A percentile compares a stretch with the other conserved stretches of the same genome.
phyloP scores from a whole-genome alignment of 257 asterid genomes.

The Eustoma russellianum region DNA sequence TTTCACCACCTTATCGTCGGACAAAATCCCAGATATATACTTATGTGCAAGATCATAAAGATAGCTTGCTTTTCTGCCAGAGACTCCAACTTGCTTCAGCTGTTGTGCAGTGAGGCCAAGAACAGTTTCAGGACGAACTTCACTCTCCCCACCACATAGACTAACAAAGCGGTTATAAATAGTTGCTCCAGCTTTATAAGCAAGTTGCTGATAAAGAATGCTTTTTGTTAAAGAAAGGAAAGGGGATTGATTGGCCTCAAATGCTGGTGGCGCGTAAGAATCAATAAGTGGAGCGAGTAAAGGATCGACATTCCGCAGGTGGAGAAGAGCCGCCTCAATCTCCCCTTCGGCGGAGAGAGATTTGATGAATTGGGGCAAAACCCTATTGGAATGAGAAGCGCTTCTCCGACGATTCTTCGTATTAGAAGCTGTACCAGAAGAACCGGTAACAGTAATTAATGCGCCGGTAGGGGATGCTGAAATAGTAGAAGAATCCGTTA shows the following conservation, averaged over 20 bases:
- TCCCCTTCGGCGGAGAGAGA: conserved; percentile 63
- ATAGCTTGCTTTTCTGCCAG: conserved; percentile 84
- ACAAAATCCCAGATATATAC: conserved; percentile 67
- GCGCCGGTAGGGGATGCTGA: conserved; percentile 3
- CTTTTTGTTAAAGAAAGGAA: conserved; percentile 68
- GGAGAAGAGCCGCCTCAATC: conserved; percentile 47
- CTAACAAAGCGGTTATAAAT: conserved; percentile 72
- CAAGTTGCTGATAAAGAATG: conserved; percentile 84
- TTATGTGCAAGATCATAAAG: conserved; percentile 73
- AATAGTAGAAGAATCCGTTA: conserved; percentile 17
- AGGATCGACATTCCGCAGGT: conserved; percentile 64
- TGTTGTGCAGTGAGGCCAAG: conserved; percentile 66
- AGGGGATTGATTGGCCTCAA: conserved; percentile 53
- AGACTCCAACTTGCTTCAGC: conserved; percentile 87
- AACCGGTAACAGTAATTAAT: conserved; percentile 7
- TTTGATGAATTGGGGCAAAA: conserved; percentile 50
- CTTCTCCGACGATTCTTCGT: conserved; percentile 52
- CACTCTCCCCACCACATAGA: conserved; percentile 65
- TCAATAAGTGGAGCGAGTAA: conserved; percentile 53
- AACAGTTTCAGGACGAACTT: conserved; percentile 58
- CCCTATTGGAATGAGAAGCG: conserved; percentile 41
- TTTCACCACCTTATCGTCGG: conserved; percentile 69
- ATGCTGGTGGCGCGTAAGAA: conserved; percentile 45
- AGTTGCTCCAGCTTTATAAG: conserved; percentile 73
- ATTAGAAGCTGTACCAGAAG: conserved; percentile 8